These are phyloP conservation scores for Clitopilus passeckerianus DNA, from an alignment of 768 basidiomycete species.

Conservation along the genomic window DNA sequence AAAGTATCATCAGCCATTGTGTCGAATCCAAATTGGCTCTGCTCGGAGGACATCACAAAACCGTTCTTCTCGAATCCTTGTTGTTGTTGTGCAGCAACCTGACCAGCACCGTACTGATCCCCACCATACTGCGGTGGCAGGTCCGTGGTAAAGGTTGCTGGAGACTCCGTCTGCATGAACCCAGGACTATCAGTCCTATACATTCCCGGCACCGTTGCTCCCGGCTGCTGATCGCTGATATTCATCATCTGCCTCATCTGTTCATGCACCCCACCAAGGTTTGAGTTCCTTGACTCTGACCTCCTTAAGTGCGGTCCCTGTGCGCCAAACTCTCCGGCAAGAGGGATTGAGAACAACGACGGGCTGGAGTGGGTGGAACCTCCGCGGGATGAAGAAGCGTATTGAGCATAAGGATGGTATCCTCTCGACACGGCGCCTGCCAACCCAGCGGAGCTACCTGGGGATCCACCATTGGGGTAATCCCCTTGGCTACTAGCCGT, in stretches of 20 bases:
- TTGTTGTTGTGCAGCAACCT: constrained; percentile 2
- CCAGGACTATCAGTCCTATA: constrained; percentile 36
- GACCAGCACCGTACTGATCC: constrained; percentile 13
- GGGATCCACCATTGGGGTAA: constrained; percentile 27
- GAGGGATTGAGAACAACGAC: constrained; percentile 32
- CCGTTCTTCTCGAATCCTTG: constrained; percentile 8
- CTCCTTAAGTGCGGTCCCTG: constrained; percentile 18
- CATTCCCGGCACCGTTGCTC: constrained; percentile 16
- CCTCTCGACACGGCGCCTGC: constrained; percentile 33
- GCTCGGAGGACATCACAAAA: constrained; percentile 5
- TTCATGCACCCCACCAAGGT: constrained; percentile 31
- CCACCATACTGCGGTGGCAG: constrained; percentile 20
- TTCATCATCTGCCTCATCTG: constrained; percentile 42
- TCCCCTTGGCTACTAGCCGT: constrained; percentile 35
- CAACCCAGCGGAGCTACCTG: constrained; percentile 22
- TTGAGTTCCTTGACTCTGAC: constrained; percentile 37
- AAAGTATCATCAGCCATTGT: constrained; percentile 8
- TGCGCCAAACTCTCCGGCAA: constrained; percentile 26
- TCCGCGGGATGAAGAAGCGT: constrained; percentile 28
- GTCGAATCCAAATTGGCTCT: constrained; percentile 12
- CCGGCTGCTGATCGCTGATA: constrained; percentile 13
- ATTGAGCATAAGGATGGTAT: constrained; percentile 54
- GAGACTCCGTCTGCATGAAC: constrained; percentile 34
- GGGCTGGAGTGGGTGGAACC: constrained; percentile 44
- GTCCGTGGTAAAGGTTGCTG: constrained; percentile 30